Evolutionary conservation across 2,329 filamentous ascomycete genomes (phyloP).

Genomic region (Fusarium sp.): DNA sequence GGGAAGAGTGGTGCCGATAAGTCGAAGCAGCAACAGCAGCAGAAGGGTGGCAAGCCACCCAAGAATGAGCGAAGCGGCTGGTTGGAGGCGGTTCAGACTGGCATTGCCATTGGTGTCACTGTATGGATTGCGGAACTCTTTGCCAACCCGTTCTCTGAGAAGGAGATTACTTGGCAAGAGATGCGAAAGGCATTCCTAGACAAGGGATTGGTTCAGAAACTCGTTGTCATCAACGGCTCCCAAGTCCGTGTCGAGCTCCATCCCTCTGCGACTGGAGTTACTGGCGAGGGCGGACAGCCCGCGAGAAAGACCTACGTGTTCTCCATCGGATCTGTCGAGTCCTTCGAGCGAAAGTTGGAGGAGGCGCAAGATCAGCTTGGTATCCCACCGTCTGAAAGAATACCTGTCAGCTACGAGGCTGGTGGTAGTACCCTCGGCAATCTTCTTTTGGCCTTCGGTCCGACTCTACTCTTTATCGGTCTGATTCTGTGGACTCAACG

Average conservation of each 20-base stretch:
- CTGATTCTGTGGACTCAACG: slow-evolving; percentile 84
- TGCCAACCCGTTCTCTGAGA: slow-evolving; percentile 60
- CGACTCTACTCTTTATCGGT: slow-evolving; percentile 87
- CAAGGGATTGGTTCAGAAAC: slow-evolving; percentile 94
- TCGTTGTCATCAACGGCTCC: slow-evolving; percentile 80
- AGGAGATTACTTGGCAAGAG: slow-evolving; percentile 98
- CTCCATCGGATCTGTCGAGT: slow-evolving; percentile 93
- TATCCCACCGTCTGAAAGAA: slow-evolving; percentile 88
- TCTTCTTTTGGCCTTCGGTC: slow-evolving; percentile 82
- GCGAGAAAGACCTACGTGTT: slow-evolving; percentile 77
- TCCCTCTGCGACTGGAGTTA: slow-evolving; percentile 69
- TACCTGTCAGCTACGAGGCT: slow-evolving; percentile 88
- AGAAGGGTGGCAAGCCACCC: slow-evolving; percentile 53
- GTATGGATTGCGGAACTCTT: slow-evolving; percentile 60
- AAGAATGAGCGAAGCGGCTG: slow-evolving; percentile 54
- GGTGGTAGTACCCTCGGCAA: slow-evolving; percentile 82
- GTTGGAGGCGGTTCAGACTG: slow-evolving; percentile 54
- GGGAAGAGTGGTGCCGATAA: slow-evolving; percentile 43
- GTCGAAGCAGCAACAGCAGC: slow-evolving; percentile 46
- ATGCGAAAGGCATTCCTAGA: slow-evolving; percentile 93
- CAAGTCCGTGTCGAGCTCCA: slow-evolving; percentile 85
- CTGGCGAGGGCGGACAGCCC: slow-evolving; percentile 46
- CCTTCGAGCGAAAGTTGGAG: slow-evolving; percentile 90
- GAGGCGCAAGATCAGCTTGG: slow-evolving; percentile 88
- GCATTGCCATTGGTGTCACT: slow-evolving; percentile 66